A percentile compares a stretch with the other conserved stretches of the same genome.
These are phyloP conservation scores for Colletotrichum sublineola DNA, from an alignment of 2,329 filamentous ascomycete genomes.

Conservation along the genomic window DNA sequence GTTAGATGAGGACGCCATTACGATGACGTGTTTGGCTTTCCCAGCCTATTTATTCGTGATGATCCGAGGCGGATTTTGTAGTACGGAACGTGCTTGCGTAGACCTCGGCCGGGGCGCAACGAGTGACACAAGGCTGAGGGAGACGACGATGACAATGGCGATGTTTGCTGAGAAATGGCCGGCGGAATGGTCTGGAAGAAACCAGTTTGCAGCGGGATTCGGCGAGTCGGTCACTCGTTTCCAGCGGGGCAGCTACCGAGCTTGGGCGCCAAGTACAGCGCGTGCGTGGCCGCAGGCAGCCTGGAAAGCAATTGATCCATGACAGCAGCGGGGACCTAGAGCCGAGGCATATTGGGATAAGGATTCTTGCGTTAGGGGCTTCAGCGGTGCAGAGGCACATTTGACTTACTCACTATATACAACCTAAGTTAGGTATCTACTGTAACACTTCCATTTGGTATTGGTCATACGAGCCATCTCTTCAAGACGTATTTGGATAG, in stretches of 20 bases:
- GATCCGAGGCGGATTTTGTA: not conserved
- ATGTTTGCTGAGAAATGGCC: conserved; percentile 38
- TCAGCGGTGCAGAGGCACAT: not conserved
- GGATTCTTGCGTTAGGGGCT: too few species aligned
- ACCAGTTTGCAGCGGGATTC: conserved; percentile 35
- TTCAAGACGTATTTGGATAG: not conserved
- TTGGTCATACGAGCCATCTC: conserved; percentile 3
- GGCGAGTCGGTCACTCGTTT: conserved; percentile 22
- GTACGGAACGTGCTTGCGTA: conserved; percentile 3
- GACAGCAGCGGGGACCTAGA: not conserved
- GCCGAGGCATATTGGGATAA: not conserved
- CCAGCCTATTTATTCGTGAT: conserved; percentile 24
- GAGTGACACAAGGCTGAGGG: conserved; percentile 22
- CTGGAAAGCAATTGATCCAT: conserved; percentile 24
- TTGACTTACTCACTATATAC: too few species aligned
- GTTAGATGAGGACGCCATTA: conserved; percentile 67
- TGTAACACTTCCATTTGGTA: not conserved
- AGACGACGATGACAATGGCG: conserved; percentile 7
- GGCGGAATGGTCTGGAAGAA: conserved; percentile 40
- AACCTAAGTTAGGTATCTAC: too few species aligned
- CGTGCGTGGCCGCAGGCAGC: conserved; percentile 30
- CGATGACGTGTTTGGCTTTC: conserved; percentile 23
- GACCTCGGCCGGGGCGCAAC: conserved; percentile 12
- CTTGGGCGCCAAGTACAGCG: conserved; percentile 36
- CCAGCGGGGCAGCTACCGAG: conserved; percentile 33